Percentiles rank a stretch among this genome's conserved stretches.
Evolutionary conservation across 768 basidiomycete species (phyloP).

Genomic region (Leccinum obscurum): DNA sequence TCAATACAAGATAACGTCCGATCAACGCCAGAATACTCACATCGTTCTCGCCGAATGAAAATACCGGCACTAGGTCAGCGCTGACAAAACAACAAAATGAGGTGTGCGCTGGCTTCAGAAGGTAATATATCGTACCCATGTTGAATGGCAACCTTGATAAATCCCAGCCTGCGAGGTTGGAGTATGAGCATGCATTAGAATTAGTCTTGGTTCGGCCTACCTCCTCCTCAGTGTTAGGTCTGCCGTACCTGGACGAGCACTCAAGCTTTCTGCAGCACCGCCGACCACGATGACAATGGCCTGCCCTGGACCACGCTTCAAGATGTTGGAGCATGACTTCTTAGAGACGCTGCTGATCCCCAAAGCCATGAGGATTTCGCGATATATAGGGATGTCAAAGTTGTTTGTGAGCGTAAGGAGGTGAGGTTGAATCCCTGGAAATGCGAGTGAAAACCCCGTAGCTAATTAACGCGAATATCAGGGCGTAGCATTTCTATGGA

Average conservation of each 20-base stretch:
- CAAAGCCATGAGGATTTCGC: slow-evolving; percentile 83
- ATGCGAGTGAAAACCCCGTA: slow-evolving; percentile 85
- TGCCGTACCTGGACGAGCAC: slow-evolving; percentile 95
- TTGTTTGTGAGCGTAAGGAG: slow-evolving; percentile 89
- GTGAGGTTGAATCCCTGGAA: slow-evolving; percentile 91
- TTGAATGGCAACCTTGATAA: slow-evolving; percentile 92
- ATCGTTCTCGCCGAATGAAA: slow-evolving; percentile 99
- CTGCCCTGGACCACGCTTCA: slow-evolving; percentile 56
- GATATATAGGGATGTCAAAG: slow-evolving; percentile 90
- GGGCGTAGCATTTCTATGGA: background rate
- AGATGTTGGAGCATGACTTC: slow-evolving; percentile 84
- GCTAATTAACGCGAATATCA: slow-evolving; percentile 43
- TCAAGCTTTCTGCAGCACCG: slow-evolving; percentile 92
- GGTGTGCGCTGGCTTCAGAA: background rate
- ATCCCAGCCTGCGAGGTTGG: slow-evolving; percentile 63
- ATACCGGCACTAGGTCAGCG: slow-evolving; percentile 95
- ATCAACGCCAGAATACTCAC: slow-evolving; percentile 44
- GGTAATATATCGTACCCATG: slow-evolving; percentile 58
- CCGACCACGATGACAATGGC: slow-evolving; percentile 96
- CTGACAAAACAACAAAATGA: slow-evolving; percentile 38
- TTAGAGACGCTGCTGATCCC: slow-evolving; percentile 95
- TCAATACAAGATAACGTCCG: background rate
- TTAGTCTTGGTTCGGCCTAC: slow-evolving; percentile 32
- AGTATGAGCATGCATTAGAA: background rate
- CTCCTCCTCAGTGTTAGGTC: slow-evolving; percentile 78